Evolutionary conservation across 345 rosid genomes (phyloP).

Genomic region (Moringa oleifera): DNA sequence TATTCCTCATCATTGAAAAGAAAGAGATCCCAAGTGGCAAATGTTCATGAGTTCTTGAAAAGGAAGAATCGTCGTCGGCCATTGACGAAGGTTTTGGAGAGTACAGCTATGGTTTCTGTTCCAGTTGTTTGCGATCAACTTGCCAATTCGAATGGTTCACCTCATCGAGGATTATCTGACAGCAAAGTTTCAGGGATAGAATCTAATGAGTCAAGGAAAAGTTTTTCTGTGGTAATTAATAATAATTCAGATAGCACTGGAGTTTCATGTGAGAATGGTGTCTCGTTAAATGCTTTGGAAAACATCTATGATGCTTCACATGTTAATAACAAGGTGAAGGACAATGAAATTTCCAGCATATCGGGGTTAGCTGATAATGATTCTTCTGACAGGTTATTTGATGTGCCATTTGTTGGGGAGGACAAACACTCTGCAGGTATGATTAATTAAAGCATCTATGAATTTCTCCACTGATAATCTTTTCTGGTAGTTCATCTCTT

Average conservation of each 20-base stretch:
- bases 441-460: slow-evolving; percentile 1
- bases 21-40: slow-evolving; percentile 64
- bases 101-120: slow-evolving; percentile 73
- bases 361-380: slow-evolving; percentile 45
- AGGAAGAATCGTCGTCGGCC: slow-evolving; percentile 79
- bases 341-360: slow-evolving; percentile 44
- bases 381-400: slow-evolving; percentile 51
- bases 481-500: not conserved
- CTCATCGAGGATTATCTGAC: slow-evolving; percentile 50
- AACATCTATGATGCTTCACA: slow-evolving; percentile 41
- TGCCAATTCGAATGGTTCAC: slow-evolving; percentile 44
- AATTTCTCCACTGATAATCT: not conserved
- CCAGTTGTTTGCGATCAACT: slow-evolving; percentile 67
- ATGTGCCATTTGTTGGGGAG: slow-evolving; percentile 77
- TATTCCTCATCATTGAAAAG: slow-evolving; percentile 44
- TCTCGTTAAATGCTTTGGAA: slow-evolving; percentile 34
- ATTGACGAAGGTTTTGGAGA: slow-evolving; percentile 84
- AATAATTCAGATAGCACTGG: slow-evolving; percentile 71
- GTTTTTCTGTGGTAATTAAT: slow-evolving; percentile 35
- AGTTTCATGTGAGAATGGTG: slow-evolving; percentile 51
- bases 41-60: slow-evolving; percentile 51
- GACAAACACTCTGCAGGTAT: slow-evolving; percentile 68
- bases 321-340: slow-evolving; percentile 42
- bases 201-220: slow-evolving; percentile 54
- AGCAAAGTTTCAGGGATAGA: slow-evolving; percentile 47